Base-by-base conservation (phyloP, 495 filamentous ascomycete species). In the Massariosphaeria phaeospora region DNA sequence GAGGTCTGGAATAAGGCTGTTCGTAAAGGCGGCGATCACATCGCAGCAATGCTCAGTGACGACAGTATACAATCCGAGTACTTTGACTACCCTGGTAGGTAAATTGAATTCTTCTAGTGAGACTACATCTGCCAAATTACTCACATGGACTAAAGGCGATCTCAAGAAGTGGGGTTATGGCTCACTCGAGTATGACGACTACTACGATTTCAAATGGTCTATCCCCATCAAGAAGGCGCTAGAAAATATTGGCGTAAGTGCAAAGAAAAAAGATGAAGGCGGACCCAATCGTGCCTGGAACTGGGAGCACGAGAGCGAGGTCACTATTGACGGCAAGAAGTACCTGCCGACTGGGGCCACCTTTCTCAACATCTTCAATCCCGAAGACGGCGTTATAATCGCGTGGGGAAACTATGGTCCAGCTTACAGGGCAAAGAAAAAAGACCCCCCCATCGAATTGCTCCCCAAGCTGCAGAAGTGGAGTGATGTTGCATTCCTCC, bases 351-450 rank as follows among this genome's bases (percentile, higher is more conserved):
- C 43, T 8, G 13, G 31, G 13, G 43, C 43, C 9, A 13, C 13
- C 9, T 46, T 30, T 26, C 18, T 3, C 12, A 46, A 23, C 5
- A 23, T 46, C 9, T 3, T 46, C 5, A 29, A 46, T 29, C 12
- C 15, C n/a, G 15, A 46, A 9, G 9, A 29, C n/a, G 43, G 43
- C 8, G 43, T 46, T 9, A 10, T 46, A 17, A 20, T 46, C 15
- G 43, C 11, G 4, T 46, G 43, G 43, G n/a, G 21, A 11, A 46
- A 46, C n/a, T 46, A 6, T 15, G 27, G 43, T 26, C 43, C 43
- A 10, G 24, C 18, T 17, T 18, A 31, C 25, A 29, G 12, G 23
- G 43, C 24, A 3, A 26, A n/a, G 43, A 3, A 29, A 2, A 10
- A 46, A 20, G 15, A 29, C 9, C 43, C 43, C 23, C 21, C 43